Evolutionary conservation across 1,139 yeast genomes (phyloP), one percentile per base, ranked within the genome.

Genomic region (Candida tropicalis): DNA sequence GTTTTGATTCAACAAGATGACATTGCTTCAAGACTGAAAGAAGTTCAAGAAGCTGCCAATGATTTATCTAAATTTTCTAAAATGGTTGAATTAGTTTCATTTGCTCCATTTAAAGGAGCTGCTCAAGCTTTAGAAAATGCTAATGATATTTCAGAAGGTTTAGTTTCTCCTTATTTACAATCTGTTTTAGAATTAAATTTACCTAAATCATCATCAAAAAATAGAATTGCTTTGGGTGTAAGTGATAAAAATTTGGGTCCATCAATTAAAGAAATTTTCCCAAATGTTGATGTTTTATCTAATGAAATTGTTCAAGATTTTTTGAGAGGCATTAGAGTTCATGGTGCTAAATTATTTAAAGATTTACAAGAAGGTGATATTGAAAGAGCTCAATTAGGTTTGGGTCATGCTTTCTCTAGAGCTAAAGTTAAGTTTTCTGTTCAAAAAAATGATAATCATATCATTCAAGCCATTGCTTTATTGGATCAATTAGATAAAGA

Each of bases 71-170:
- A 84, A 63, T 93, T 93, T 66, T 88, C 97, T 60, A 93, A 93
- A 73, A 79, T 93, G 77, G 83, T 93, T 56, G 96, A 91, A 69
- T 80, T 93, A 51, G 95, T 89, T 32, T 87, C 97, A 20, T 95
- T 93, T 72, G 97, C 97, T 51, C 99, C 99, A 42, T 93, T 95
- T 80, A 90, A 93, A 72, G 97, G 97, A 58, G 99, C 99, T 47
- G 98, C 99, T 46, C 97, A 93, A 70, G 99, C 99, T 49, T 79
- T 93, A 60, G 98, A 93, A 70, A 95, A 93, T 64, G 97, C 98
- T 58, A 93, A 95, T 64, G 99, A 93, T 64, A 87, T 93, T 58
- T 88, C 97, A 51, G 99, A 93, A 73, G 99, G 99, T 61, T 79
- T 91, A 58, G 96, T 91, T 45, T 87, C 91, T 49, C 98, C 93